Evolutionary conservation across 1,139 yeast species (phyloP), one percentile per base, ranked within the genome.

Genomic region (Taphrina populina): DNA sequence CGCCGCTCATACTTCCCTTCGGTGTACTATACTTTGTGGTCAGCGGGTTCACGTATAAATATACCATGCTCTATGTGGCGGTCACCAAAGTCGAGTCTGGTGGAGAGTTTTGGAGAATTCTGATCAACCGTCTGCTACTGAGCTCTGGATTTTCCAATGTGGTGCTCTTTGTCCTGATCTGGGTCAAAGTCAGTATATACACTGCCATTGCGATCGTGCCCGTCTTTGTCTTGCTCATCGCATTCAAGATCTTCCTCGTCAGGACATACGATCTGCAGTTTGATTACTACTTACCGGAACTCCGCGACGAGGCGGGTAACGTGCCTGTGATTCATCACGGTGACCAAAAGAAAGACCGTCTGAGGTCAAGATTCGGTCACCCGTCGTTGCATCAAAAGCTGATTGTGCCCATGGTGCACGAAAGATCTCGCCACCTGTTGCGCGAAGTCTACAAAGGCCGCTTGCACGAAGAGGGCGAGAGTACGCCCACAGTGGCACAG

Each of bases 61-160:
- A 72, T 62, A 60, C 65, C 37, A 60, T 72, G 26, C 62, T 71
- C 64, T 71, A 71, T 59, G 69, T 71, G 62, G 68, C 64, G 47
- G 66, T 65, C 39, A 72, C 76, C 15, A 70, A 71, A 59, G 68
- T 67, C 24, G 75, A 72, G 61, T 66, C 72, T 21, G 71, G 71
- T 37, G 76, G 75, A 1, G 55, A 62, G 45, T 71, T 62, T 61
- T 72, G 76, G 76, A 72, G 73, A 0, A 59, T 68, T 35, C 60
- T 71, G 17, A 64, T 66, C 62, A 69, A 72, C 58, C 64, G 71
- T 29, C 39, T 70, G 36, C 56, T 72, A 7, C 70, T 71, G 60
- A 70, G 72, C 2, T 60, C 66, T 1, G 67, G 60, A 1, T 64
- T 72, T 46, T 74, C 75, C 13, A 70, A 71, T 55, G 57, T 71